These are phyloP conservation scores for Claviceps citrina DNA, from an alignment of 2,329 filamentous ascomycete genomes.

Conservation along the genomic window DNA sequence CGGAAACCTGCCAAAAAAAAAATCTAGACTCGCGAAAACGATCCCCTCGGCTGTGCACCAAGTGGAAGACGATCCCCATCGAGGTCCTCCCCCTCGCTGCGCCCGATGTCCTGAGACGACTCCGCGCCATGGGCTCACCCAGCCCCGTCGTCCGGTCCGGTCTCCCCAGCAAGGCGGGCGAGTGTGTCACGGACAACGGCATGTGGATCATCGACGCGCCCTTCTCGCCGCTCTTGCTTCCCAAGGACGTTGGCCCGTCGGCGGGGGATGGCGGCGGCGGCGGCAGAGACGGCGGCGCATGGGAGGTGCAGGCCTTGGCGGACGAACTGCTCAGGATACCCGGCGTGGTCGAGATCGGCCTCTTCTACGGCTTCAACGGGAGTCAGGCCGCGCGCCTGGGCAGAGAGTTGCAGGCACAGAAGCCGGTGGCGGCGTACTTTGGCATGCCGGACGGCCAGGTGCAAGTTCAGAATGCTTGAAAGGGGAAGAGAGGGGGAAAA, in stretches of 20 bases:
- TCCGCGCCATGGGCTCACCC: constrained; percentile 57
- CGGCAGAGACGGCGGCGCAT: constrained; percentile 39
- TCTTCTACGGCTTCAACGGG: constrained; percentile 76
- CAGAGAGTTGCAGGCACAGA: constrained; percentile 58
- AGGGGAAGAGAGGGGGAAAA: background rate
- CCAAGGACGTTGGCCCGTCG: constrained; percentile 31
- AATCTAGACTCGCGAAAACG: constrained; percentile 72
- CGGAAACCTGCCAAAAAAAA: background rate
- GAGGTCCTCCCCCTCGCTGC: constrained; percentile 82
- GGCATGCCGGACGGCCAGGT: constrained; percentile 67
- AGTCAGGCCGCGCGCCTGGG: constrained; percentile 39
- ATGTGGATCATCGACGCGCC: constrained; percentile 84
- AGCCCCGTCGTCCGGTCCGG: constrained; percentile 58
- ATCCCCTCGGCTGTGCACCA: constrained; percentile 54
- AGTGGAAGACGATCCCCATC: constrained; percentile 79
- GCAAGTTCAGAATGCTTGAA: constrained; percentile 14
- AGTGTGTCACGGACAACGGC: constrained; percentile 45
- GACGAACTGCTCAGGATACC: constrained; percentile 63
- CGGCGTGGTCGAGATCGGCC: constrained; percentile 79
- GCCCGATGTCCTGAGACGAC: constrained; percentile 56
- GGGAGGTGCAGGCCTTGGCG: constrained; percentile 67
- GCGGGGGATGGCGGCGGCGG: constrained; percentile 34
- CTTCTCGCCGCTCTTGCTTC: constrained; percentile 58
- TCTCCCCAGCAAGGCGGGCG: constrained; percentile 62
- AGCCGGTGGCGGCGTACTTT: constrained; percentile 88